These are phyloP conservation scores for Trichophaea hybrida DNA, from an alignment of 2,329 filamentous ascomycete species.

Conservation along the genomic window DNA sequence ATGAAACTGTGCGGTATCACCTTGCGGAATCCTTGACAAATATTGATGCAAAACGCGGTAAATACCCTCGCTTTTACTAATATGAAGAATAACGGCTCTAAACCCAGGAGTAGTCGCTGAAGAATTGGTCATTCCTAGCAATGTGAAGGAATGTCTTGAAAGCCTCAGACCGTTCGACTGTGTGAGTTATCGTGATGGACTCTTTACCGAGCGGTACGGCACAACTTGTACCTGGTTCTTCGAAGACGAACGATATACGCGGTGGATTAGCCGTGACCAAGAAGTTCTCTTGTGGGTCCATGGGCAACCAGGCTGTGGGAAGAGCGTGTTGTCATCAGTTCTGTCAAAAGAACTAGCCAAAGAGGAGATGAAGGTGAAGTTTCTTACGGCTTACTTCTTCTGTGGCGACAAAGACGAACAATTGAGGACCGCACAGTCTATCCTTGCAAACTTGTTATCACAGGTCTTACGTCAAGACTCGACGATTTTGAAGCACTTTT, in stretches of 20 bases:
- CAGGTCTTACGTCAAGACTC: slow-evolving; percentile 6
- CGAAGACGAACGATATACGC: neutral
- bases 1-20: too few relatives aligned
- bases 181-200: neutral
- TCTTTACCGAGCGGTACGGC: neutral
- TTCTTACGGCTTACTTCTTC: slow-evolving; percentile 7
- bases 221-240: slow-evolving; percentile 5
- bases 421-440: neutral
- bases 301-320: slow-evolving; percentile 8
- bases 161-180: too few relatives aligned
- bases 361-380: too few relatives aligned
- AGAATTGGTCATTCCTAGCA: too few relatives aligned
- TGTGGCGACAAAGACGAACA: slow-evolving; percentile 7
- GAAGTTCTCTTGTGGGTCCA: slow-evolving; percentile 6
- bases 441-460: slow-evolving; percentile 1
- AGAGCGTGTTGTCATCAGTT: slow-evolving; percentile 6
- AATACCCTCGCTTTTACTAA: too few relatives aligned
- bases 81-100: too few relatives aligned
- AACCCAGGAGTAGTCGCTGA: too few relatives aligned
- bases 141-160: too few relatives aligned
- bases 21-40: too few relatives aligned
- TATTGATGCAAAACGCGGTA: too few relatives aligned
- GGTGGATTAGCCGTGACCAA: neutral
- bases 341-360: too few relatives aligned
- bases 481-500: neutral